These are phyloP conservation scores for Actinidia chinensis DNA, from an alignment of 179 eudicot genomes.

Conservation along the genomic window DNA sequence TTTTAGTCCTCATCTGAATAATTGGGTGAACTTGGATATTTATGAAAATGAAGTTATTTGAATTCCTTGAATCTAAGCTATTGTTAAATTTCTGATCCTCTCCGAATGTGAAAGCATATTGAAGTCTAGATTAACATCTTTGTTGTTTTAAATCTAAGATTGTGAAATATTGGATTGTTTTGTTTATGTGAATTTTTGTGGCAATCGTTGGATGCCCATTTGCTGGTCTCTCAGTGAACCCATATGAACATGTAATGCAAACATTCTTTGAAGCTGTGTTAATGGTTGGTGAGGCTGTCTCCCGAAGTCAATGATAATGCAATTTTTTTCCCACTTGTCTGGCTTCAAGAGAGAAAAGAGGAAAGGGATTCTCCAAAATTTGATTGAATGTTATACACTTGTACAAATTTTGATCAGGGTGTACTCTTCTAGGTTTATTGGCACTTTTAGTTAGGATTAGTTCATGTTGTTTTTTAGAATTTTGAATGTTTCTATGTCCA, in stretches of 20 bases:
- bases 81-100: not conserved
- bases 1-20: not conserved
- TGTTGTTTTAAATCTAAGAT: not conserved
- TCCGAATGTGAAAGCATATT: not conserved
- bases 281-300: constrained; percentile 3
- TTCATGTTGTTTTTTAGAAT: not conserved
- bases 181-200: not conserved
- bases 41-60: not conserved
- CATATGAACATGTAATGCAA: not conserved
- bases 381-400: not conserved
- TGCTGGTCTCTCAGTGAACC: not conserved
- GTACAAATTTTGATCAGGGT: constrained; percentile 1
- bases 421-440: not conserved
- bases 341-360: not conserved
- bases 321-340: not conserved
- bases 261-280: not conserved
- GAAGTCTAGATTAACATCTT: not conserved
- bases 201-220: not conserved
- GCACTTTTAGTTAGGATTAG: not conserved
- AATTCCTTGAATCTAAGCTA: too few species aligned
- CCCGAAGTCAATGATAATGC: not conserved
- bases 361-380: not conserved
- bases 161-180: not conserved
- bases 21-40: not conserved
- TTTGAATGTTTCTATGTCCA: constrained; percentile 1